These are phyloP conservation scores for Tolypocladium album DNA, from an alignment of 2,329 filamentous ascomycete species.

Conservation along the genomic window DNA sequence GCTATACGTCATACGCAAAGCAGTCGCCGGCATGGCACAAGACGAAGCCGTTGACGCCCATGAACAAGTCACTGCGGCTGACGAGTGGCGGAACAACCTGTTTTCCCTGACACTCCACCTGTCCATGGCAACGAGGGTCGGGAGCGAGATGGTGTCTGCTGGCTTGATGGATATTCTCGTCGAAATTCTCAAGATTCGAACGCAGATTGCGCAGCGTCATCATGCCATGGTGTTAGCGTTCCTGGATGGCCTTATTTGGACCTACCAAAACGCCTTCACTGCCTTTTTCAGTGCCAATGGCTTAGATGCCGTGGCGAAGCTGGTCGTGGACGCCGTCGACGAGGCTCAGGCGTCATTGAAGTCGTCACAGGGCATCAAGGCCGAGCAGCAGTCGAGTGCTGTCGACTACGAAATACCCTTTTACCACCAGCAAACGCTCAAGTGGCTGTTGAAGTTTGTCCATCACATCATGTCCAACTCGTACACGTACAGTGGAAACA, in stretches of 20 bases:
- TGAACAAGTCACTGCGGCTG: constrained; percentile 53
- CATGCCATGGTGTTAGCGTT: constrained; percentile 80
- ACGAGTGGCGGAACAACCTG: constrained; percentile 83
- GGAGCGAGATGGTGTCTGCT: constrained; percentile 75
- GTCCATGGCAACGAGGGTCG: constrained; percentile 62
- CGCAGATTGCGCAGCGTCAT: constrained; percentile 69
- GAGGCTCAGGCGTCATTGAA: constrained; percentile 57
- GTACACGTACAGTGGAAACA: constrained; percentile 60
- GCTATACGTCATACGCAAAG: constrained; percentile 85
- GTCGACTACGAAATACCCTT: constrained; percentile 93
- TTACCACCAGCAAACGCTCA: constrained; percentile 84
- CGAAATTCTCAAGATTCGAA: constrained; percentile 77
- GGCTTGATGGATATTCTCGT: constrained; percentile 85
- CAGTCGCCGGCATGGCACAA: constrained; percentile 67
- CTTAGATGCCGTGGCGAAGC: constrained; percentile 79
- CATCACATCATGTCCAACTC: constrained; percentile 87
- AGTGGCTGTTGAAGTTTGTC: constrained; percentile 91
- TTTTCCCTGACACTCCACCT: constrained; percentile 82
- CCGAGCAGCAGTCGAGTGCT: constrained; percentile 60
- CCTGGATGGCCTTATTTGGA: constrained; percentile 79
- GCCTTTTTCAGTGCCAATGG: constrained; percentile 74
- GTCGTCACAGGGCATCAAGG: constrained; percentile 59
- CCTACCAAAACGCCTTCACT: constrained; percentile 73
- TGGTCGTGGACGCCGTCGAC: constrained; percentile 70
- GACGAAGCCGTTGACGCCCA: constrained; percentile 42